Base-by-base conservation (phyloP, 2,329 filamentous ascomycete species). In the Fusarium anthophilum region DNA sequence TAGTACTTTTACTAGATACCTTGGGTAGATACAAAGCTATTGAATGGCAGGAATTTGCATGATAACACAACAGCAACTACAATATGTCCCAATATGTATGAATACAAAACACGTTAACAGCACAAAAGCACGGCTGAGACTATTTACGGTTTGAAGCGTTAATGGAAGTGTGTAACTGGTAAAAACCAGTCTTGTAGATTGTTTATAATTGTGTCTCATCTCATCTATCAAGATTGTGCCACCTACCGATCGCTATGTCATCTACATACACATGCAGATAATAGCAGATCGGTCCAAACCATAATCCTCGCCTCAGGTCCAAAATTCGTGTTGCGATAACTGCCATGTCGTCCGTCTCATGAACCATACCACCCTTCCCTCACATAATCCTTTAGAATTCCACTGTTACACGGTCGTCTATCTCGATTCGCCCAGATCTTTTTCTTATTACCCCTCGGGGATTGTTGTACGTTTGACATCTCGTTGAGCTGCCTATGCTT, bases 361-460 rank as follows among this genome's bases (percentile, higher is more conserved):
- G 64, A 72, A 62, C 69, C 70, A 56, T 72, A 17, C 26, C 47
- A 44, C 39, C 37, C 20, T 43, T 39, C 51, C 26, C 35, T 53
- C 44, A 56, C 24, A 53, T 63, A 17, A 44, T 56, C 57, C 48
- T 48, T 44, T 50, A n/a, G 14, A 54, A 47, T 30, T 51, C 50
- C 41, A 48, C 64, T 64, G 54, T 69, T 63, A 32, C 54, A 44
- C 59, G 28, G n/a, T 32, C 51, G 37, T 70, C 48, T 73, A 63
- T 53, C 60, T 70, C 50, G 32, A 38, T 43, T 59, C 39, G 22
- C 43, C 43, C n/a, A 45, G 44, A 43, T 43, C 24, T 51, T 43
- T 53, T 51, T 55, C 69, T 41, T 60, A 73, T 74, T 75, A 75
- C 54, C 57, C 51, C 67, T 53, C n/a, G 57, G 50, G 66, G 44